Evolutionary conservation across 2,329 filamentous ascomycete species (phyloP), one percentile per base, ranked within the genome.

Genomic region (Plenodomus lindquistii): DNA sequence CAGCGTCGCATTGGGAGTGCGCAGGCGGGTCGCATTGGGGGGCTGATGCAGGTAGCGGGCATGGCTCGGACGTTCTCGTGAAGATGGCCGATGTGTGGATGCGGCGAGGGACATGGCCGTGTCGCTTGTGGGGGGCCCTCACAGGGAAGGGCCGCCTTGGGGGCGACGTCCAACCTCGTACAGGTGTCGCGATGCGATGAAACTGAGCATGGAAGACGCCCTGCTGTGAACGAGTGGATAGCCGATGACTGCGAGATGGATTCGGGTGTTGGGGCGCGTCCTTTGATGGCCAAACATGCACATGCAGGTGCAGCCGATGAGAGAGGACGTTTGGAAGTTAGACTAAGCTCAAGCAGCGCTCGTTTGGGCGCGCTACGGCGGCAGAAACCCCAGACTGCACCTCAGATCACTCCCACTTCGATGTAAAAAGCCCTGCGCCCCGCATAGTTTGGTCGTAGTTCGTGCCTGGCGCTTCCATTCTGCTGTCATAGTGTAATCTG

Each of bases 1-100:
- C 71, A 78, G 70, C 60, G 55, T 54, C 46, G 71, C 65, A 65
- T 73, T 77, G 46, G 71, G 69, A 11, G 70, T 73, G 57, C 74
- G 74, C 59, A 74, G 62, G 50, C 66, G 67, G 53, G 63, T 65
- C 57, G 69, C 64, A 59, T 69, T 70, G 47, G 66, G 59, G 46
- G 63, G 59, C 21, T 65, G 62, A 51, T 59, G 49, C 62, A 67
- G 65, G 62, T 67, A 67, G 48, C 67, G 69, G 52, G 70, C 74
- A 74, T 77, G 70, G 59, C 70, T 67, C 55, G 69, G 67, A 63
- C 73, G 74, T 56, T 71, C 69, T 57, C 63, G 60, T 50, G 71
- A 72, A 46, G 74, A 74, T 65, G 72, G 63, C 53, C 66, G 66
- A 60, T 71, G 67, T 62, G 68, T 59, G 60, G 64, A 69, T 59